phyloP scores from a whole-genome alignment of 140 eudicot species.

The Artemisia princeps region DNA sequence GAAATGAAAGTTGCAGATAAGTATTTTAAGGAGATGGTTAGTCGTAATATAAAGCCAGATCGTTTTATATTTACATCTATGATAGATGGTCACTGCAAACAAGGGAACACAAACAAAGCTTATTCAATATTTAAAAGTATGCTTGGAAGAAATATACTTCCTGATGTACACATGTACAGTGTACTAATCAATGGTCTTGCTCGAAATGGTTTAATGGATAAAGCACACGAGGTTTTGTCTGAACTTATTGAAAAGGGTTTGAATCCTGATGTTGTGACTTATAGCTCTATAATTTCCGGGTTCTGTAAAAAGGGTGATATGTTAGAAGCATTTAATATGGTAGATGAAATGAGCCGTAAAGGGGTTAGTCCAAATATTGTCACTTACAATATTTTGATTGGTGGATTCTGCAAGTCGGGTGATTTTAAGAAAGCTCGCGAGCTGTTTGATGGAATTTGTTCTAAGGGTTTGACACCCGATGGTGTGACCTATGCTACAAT shows the following conservation, averaged over 20 bases:
- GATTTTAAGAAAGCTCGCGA: conserved; percentile 47
- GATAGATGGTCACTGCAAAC: conserved; percentile 76
- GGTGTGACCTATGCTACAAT: conserved; percentile 63
- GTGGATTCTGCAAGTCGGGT: conserved; percentile 51
- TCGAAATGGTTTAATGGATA: conserved; percentile 51
- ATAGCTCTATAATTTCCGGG: conserved; percentile 66
- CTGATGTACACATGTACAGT: conserved; percentile 42
- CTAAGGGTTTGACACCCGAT: conserved; percentile 50
- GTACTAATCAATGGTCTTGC: conserved; percentile 60
- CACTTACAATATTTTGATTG: conserved; percentile 67
- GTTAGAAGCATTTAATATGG: conserved; percentile 43
- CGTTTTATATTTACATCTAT: conserved; percentile 46
- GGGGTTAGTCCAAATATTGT: conserved; percentile 62
- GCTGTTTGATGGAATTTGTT: conserved; percentile 45
- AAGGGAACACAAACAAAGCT: conserved; percentile 51
- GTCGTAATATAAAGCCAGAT: conserved; percentile 49
- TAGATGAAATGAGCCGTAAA: conserved; percentile 50
- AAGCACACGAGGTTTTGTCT: conserved; percentile 45
- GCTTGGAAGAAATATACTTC: conserved; percentile 47
- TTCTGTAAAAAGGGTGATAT: conserved; percentile 59
- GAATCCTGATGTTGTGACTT: conserved; percentile 64
- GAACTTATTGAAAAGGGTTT: conserved; percentile 45
- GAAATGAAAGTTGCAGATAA: conserved; percentile 54
- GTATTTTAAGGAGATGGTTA: conserved; percentile 60
- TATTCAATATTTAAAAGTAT: conserved; percentile 40